Base-by-base conservation (phyloP, 139 green algal species). In the Ettlia oleoabundans region DNA sequence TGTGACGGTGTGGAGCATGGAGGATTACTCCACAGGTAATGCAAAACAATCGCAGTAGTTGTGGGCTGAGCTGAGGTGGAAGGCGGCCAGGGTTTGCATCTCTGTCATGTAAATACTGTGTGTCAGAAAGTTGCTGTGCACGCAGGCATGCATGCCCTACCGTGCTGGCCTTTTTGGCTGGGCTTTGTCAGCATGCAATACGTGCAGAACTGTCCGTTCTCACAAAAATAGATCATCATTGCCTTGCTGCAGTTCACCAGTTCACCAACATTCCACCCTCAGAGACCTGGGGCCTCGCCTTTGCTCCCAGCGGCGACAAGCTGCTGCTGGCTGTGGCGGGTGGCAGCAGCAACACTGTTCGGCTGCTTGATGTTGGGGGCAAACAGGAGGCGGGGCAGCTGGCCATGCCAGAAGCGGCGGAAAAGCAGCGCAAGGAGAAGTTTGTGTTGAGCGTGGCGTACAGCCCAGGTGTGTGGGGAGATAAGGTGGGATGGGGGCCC, bases 271-370 rank as follows among this genome's bases (percentile, higher is more conserved):
- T 87, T 30, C 87, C 89, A 18, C 93, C 95, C 2, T 96, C 94
- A 10, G 95, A 98, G 81, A 92, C 91, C 4, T 98, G 96, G 96
- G 77, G 81, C 21, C 86, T 96, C 10, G 80, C 87, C 0, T 98
- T 98, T 68, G 82, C 88, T 1, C 93, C 93, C 1, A 37, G 65
- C 3, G 43, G 38, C 33, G 79, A 87, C 41, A 28, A 35, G 61
- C 63, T 90, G 40, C 77, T 88, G 65, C 63, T 96, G 22, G 93
- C 93, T 21, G 81, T 91, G n/a, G 92, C 92, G 9, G 93, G 90
- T 2, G 94, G 94, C 41, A 96, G 86, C 72, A 86, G 81, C 32
- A 93, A 91, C 41, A 81, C 67, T 4, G 86, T 94, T 13, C 82
- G 42, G 2, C 30, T 89, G 38, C 65, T 81, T 40, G 64, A 84